Evolutionary conservation across 306 rosid species (phyloP).

Genomic region (Oxytropis ochrocephala): DNA sequence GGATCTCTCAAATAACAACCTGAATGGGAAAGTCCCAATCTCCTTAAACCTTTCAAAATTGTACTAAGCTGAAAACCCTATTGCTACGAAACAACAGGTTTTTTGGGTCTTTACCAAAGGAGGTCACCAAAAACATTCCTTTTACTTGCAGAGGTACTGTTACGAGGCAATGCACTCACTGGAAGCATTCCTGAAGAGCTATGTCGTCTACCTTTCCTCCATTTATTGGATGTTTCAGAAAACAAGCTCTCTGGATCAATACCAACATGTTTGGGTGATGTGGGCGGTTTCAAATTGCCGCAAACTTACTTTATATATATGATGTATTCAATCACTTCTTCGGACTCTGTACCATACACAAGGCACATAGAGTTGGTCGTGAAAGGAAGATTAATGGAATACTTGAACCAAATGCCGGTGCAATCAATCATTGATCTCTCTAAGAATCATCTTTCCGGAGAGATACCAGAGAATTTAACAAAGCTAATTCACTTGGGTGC

Average conservation of each 20-base stretch:
- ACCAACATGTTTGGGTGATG: slow-evolving; percentile 13
- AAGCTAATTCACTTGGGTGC: slow-evolving; percentile 1
- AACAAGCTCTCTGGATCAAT: neutral
- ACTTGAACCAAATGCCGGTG: neutral
- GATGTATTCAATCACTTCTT: neutral
- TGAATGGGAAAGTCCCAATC: neutral
- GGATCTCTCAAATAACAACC: slow-evolving; percentile 15
- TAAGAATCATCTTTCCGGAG: neutral
- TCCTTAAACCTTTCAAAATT: neutral
- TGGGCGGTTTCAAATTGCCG: slow-evolving; percentile 7
- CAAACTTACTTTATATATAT: neutral
- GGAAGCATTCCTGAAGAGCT: neutral
- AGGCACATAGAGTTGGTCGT: slow-evolving; percentile 1
- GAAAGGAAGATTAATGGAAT: neutral
- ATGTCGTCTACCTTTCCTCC: neutral
- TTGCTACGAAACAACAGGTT: neutral
- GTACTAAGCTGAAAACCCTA: neutral
- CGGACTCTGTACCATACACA: neutral
- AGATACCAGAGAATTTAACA: slow-evolving; percentile 4
- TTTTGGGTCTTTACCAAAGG: slow-evolving; percentile 4
- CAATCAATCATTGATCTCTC: slow-evolving; percentile 6
- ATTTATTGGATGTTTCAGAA: neutral
- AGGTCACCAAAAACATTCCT: neutral
- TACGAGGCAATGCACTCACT: neutral
- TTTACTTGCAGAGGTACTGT: neutral